Evolutionary conservation across 1,284 basidiomycete species (phyloP).

Genomic region (Cystobasidium sp.): DNA sequence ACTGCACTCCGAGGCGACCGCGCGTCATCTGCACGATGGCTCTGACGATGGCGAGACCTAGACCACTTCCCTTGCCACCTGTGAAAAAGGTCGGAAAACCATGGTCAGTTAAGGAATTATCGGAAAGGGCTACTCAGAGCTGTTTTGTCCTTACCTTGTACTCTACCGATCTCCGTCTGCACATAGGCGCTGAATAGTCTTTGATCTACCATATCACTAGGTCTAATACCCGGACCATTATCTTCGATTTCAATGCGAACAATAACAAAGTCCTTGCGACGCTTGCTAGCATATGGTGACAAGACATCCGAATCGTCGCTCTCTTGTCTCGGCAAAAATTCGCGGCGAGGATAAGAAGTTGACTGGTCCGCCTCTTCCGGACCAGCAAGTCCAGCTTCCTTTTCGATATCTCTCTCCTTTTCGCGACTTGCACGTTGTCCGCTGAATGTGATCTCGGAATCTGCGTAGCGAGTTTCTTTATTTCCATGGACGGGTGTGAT

Average conservation of each 20-base stretch:
- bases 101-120: too few species aligned
- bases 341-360: not conserved
- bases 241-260: constrained; percentile 41
- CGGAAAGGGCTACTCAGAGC: too few species aligned
- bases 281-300: not conserved
- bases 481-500: constrained; percentile 4
- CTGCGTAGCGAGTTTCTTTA: constrained; percentile 1
- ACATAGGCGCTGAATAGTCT: constrained; percentile 46
- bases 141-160: too few species aligned
- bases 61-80: constrained; percentile 33
- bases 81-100: too few species aligned
- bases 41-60: constrained; percentile 81
- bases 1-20: constrained; percentile 70
- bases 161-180: constrained; percentile 65
- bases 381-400: constrained; percentile 15
- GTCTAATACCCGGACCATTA: constrained; percentile 39
- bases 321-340: not conserved
- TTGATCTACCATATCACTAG: constrained; percentile 35
- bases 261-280: constrained; percentile 31
- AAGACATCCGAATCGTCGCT: constrained; percentile 19
- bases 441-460: constrained; percentile 13
- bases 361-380: not conserved
- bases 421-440: not conserved
- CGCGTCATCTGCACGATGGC: constrained; percentile 78
- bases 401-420: constrained; percentile 25